phyloP scores from a whole-genome alignment of 2,329 filamentous ascomycete genomes.

The Cordyceps javanica region DNA sequence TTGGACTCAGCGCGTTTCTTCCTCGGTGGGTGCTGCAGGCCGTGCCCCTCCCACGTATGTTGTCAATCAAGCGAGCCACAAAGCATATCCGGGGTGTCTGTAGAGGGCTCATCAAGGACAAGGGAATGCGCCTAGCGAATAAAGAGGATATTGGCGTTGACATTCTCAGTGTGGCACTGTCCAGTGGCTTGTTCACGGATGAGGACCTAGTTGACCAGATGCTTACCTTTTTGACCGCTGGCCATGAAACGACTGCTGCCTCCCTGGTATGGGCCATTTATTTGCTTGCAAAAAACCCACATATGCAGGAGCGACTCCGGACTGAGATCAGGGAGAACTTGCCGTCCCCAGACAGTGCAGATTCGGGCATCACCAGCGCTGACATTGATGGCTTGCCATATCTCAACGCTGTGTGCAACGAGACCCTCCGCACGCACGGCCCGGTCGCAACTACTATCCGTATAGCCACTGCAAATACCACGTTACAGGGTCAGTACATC shows the following conservation, averaged over 20 bases:
- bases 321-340: background rate
- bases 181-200: background rate
- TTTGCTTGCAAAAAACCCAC: background rate
- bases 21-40: background rate
- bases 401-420: conserved; percentile 61
- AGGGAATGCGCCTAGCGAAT: conserved; percentile 2
- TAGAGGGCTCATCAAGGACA: background rate
- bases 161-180: background rate
- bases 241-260: conserved; percentile 6
- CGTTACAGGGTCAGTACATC: conserved; percentile 26
- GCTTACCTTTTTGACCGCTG: conserved; percentile 1
- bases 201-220: background rate
- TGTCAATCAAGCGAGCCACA: background rate
- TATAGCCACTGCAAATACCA: conserved; percentile 24
- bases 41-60: background rate
- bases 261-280: conserved; percentile 1
- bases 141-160: conserved; percentile 19
- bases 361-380: background rate
- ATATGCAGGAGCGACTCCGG: background rate
- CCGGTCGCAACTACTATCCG: conserved; percentile 28
- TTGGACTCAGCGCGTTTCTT: conserved; percentile 7
- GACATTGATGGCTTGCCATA: conserved; percentile 8
- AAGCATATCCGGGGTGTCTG: background rate
- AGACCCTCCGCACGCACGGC: conserved; percentile 34
- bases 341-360: background rate